phyloP scores from a whole-genome alignment of 495 filamentous ascomycete genomes.

The Penicillium daleae region DNA sequence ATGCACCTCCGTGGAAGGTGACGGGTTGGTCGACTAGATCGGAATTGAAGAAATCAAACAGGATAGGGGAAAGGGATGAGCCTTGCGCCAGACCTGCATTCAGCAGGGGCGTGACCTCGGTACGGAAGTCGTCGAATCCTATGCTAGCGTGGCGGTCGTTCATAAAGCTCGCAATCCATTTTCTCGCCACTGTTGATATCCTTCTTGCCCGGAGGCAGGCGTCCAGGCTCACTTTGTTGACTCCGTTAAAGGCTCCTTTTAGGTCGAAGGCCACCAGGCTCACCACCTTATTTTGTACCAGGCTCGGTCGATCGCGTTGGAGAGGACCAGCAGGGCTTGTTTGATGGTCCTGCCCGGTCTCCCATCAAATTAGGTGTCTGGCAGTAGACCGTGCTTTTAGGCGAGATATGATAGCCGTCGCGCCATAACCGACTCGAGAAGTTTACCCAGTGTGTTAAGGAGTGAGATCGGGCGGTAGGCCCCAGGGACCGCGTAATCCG shows the following conservation, averaged over 20 bases:
- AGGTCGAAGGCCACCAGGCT: slow-evolving; percentile 31
- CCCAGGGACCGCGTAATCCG: slow-evolving; percentile 25
- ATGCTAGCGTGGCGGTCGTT: slow-evolving; percentile 27
- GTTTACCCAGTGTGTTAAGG: slow-evolving; percentile 34
- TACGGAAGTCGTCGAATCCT: slow-evolving; percentile 30
- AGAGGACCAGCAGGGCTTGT: slow-evolving; percentile 28
- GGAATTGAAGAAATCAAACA: slow-evolving; percentile 35
- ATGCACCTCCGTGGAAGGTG: slow-evolving; percentile 23
- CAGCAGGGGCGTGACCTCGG: neutral
- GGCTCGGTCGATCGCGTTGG: slow-evolving; percentile 31
- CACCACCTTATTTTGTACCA: slow-evolving; percentile 26
- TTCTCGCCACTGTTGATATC: slow-evolving; percentile 20
- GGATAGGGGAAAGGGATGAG: slow-evolving; percentile 32
- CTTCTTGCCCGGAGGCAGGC: slow-evolving; percentile 17
- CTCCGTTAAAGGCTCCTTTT: slow-evolving; percentile 35
- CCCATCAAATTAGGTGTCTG: slow-evolving; percentile 31
- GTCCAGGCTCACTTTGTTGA: slow-evolving; percentile 30
- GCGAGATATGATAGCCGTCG: slow-evolving; percentile 22
- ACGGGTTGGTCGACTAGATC: slow-evolving; percentile 31
- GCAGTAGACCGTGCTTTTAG: slow-evolving; percentile 30
- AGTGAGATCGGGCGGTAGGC: slow-evolving; percentile 34
- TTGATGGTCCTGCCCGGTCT: slow-evolving; percentile 28
- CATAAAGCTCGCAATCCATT: slow-evolving; percentile 34
- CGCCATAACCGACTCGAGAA: slow-evolving; percentile 32
- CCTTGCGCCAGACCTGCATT: slow-evolving; percentile 25